Base-by-base conservation (phyloP, 352 stramenopile species). In the Phytopythium sindhum region DNA sequence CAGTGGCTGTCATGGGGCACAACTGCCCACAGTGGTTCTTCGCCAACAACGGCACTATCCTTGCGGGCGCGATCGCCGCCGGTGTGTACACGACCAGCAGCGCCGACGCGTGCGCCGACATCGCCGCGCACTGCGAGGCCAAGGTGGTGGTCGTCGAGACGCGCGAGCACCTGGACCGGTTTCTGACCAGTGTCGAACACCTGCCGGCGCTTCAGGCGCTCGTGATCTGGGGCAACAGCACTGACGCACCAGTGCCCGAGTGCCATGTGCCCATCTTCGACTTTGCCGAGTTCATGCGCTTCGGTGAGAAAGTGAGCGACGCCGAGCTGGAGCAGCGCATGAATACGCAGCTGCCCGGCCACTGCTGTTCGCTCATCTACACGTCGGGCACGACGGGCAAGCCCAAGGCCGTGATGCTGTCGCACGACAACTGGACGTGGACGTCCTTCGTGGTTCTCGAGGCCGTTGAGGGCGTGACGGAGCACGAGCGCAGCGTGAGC, bases 301-400 rank as follows among this genome's bases (percentile, higher is more conserved):
- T 90, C 17, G 71, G 84, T 28, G 77, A 80, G 26, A 47, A 62
- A 15, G 64, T 87, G 37, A 52, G 69, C 2, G 64, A 71, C n/a
- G 47, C 31, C 23, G 23, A 67, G 29, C 60, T 91, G 0, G 57
- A 84, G 21, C 47, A 59, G 54, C 77, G 79, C 52, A 88, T 90
- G 56, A 52, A 47, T 23, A 68, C 65, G 8, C 78, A 89, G 67
- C 67, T 65, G 42, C 80, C 81, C 24, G 80, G 78, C 23, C 76
- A 91, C 64, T 91, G 86, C 69, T 84, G 77, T 53, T 92, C 87
- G 45, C 71, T 97, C 26, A 96, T 98, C 65, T 98, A 98, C 79
- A 98, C 90, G 31, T 97, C 85, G 2, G 93, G 93, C 39, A 89
- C 81, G 33, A 91, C 81, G 8, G 81, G 81, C 17, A 70, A 73